These are phyloP conservation scores for Phyllosticta citrichinensis DNA, from an alignment of 2,329 filamentous ascomycete genomes.

Conservation along the genomic window DNA sequence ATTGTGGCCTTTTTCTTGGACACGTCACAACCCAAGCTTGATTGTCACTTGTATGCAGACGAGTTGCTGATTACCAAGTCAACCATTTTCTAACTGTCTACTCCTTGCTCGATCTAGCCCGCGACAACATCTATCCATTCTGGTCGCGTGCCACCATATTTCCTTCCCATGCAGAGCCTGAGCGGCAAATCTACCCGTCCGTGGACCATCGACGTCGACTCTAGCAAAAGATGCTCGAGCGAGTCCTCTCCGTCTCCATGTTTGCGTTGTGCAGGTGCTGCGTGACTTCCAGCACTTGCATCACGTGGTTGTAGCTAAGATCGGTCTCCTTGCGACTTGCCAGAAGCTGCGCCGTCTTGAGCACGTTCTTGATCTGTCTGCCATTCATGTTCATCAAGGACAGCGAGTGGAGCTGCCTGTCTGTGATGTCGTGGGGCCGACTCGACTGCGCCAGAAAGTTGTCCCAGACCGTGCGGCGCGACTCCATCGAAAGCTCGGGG, in stretches of 20 bases:
- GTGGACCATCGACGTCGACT: neutral
- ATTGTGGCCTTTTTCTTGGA: too few relatives aligned
- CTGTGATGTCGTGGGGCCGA: constrained; percentile 19
- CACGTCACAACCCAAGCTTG: too few relatives aligned
- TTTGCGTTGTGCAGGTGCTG: constrained; percentile 31
- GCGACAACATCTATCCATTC: too few relatives aligned
- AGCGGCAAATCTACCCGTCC: too few relatives aligned
- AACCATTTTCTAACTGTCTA: too few relatives aligned
- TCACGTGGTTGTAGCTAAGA: constrained; percentile 22
- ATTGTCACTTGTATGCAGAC: too few relatives aligned
- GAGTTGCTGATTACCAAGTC: too few relatives aligned
- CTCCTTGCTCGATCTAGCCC: too few relatives aligned
- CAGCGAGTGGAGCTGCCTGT: constrained; percentile 21
- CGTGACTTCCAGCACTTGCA: constrained; percentile 28
- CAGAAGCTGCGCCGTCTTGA: constrained; percentile 31
- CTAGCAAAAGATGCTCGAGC: constrained; percentile 13
- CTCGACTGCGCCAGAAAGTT: constrained; percentile 31
- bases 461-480: constrained; percentile 33
- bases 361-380: constrained; percentile 33
- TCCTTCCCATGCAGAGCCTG: too few relatives aligned
- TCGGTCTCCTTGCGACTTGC: constrained; percentile 16
- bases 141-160: too few relatives aligned
- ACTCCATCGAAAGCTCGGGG: constrained; percentile 27
- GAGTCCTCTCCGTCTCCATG: constrained; percentile 15
- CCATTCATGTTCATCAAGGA: constrained; percentile 27